These are phyloP conservation scores for Taxillus chinensis DNA, from an alignment of 164 flowering plant genomes.

Conservation along the genomic window DNA sequence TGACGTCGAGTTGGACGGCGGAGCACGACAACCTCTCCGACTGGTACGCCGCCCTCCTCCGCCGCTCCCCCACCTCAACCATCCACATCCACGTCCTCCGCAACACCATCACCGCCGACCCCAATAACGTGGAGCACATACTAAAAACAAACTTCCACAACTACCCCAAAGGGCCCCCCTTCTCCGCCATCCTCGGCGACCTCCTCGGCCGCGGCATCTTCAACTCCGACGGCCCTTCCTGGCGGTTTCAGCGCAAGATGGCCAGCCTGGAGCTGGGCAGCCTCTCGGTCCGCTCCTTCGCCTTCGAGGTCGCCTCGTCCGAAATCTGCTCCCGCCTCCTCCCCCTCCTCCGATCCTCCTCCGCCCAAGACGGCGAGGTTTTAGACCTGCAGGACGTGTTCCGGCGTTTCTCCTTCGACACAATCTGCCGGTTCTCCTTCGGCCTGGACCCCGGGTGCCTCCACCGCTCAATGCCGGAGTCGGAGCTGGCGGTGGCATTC, in stretches of 20 bases:
- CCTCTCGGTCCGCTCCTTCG: slow-evolving; percentile 31
- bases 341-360: slow-evolving; percentile 27
- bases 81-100: slow-evolving; percentile 50
- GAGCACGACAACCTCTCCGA: slow-evolving; percentile 52
- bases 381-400: slow-evolving; percentile 8
- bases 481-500: neutral
- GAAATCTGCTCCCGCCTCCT: slow-evolving; percentile 29
- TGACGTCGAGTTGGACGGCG: slow-evolving; percentile 31
- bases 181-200: slow-evolving; percentile 50
- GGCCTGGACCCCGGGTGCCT: slow-evolving; percentile 2
- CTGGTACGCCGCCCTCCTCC: slow-evolving; percentile 55
- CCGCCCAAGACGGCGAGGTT: neutral
- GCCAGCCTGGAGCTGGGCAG: slow-evolving; percentile 55
- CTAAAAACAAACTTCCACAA: slow-evolving; percentile 64
- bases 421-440: neutral
- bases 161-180: slow-evolving; percentile 71
- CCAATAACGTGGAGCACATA: slow-evolving; percentile 62
- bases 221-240: slow-evolving; percentile 61
- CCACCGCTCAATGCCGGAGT: neutral
- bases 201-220: slow-evolving; percentile 77
- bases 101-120: slow-evolving; percentile 67
- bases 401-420: slow-evolving; percentile 2
- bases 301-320: slow-evolving; percentile 23
- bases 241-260: slow-evolving; percentile 66
- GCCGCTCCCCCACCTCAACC: slow-evolving; percentile 40